Base-by-base conservation (phyloP, 177 flowering plant genomes). In the Vitis hybrid region DNA sequence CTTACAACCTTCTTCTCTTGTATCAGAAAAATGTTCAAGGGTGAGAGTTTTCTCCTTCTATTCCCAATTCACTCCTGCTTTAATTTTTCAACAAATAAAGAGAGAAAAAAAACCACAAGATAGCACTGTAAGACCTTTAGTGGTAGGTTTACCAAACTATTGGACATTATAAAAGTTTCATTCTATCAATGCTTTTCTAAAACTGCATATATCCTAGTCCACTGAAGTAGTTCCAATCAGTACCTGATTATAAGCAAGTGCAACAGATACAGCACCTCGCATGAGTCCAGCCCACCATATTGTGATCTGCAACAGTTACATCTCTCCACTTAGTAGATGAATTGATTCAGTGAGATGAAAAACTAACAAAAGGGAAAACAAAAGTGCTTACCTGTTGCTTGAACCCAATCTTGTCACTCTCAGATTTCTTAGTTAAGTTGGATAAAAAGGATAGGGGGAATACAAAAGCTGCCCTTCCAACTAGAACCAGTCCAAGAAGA, bases 251-350 rank as follows among this genome's bases (percentile, higher is more conserved):
- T 85, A 87, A 60, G 89, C 89, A 81, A 87, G 87, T 5, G 91
- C 91, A 73, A 87, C 67, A 9, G 91, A 87, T 2, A 87, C 91
- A 71, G 83, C 84, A 12, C 88, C 88, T 64, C 87, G 69, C 82
- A 85, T 82, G 62, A 85, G 87, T 57, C 85, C 87, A 65, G 85
- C 84, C 89, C 89, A 86, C 89, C 89, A 86, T 32, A 86, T 81
- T 30, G 69, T 75, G 0, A 82, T 73, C 89, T 86, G 80, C 61
- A 66, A 49, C 10, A 70, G 54, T 35, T 30, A 12, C 30, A 62
- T 60, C 14, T 54, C 14, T 16, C 30, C 19, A 68, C 2, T 69
- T 18, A 65, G 52, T 51, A n/a, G 11, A 15, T 55, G 19, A 62
- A 13, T n/a, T 13, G 50, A 24, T 10, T 50, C 32, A 30, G n/a